Evolutionary conservation across 2,329 filamentous ascomycete species (phyloP), one percentile per base, ranked within the genome.

Genomic region (Talaromyces amestolkiae): DNA sequence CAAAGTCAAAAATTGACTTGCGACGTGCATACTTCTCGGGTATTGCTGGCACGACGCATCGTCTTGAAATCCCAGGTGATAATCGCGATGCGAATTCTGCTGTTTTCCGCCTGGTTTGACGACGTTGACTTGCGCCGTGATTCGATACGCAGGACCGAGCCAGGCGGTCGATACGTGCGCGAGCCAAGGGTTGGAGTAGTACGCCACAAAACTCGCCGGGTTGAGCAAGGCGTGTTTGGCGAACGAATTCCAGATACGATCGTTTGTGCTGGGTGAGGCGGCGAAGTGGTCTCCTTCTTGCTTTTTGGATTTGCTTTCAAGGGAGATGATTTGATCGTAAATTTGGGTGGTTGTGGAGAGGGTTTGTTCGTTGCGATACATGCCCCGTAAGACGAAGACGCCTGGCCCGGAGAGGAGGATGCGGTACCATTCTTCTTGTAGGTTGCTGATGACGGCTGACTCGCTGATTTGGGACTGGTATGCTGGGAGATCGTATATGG

Each of bases 231-330:
- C 83, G 70, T 89, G 87, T 71, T 89, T 89, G 68, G 82, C 82
- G 74, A 89, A 86, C 0, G 86, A 86, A 76, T 89, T 89, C 86
- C 86, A 89, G 76, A 89, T 87, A 10, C 87, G 82, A 63, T 84
- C 80, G 71, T 89, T 45, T 22, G 41, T 45, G n/a, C 17, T 17
- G 89, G 27, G 81, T 80, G 24, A 87, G 15, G 81, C 79, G 0
- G 65, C 63, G 70, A 24, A 45, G 41, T 45, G 41, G n/a, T 45
- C 41, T 22, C 41, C 41, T 19, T 7, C n/a, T n/a, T 7, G 5
- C 17, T 11, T 22, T 19, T 45, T 22, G 1, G n/a, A 3, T 43
- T 43, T 3, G 5, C 11, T 43, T 45, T 45, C 41, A 5, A 45
- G 41, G 41, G 11, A 10, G n/a, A 45, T 45, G n/a, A 45, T 45